Evolutionary conservation across 495 filamentous ascomycete genomes (phyloP).

Genomic region (Xylaria curta): DNA sequence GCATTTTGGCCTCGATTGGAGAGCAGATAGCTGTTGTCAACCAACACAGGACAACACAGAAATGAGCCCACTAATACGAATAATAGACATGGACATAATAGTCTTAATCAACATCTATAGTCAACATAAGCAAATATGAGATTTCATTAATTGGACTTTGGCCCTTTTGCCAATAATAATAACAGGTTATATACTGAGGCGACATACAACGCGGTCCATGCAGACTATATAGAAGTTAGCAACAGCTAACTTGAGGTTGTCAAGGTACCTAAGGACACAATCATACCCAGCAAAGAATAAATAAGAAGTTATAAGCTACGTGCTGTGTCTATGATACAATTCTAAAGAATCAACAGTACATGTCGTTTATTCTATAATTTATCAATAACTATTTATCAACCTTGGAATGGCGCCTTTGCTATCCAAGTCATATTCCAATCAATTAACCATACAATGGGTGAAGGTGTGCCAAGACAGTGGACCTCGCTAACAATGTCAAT

Average conservation of each 20-base stretch:
- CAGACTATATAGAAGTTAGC: background rate
- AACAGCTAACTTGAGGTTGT: background rate
- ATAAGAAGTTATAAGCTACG: no score
- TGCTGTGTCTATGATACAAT: no score
- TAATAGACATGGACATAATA: conserved; percentile 5
- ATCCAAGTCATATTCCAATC: background rate
- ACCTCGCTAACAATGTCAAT: background rate
- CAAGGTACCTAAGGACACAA: background rate
- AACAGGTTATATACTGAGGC: background rate
- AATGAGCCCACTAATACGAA: background rate
- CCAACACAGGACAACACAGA: background rate
- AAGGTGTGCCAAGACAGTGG: background rate
- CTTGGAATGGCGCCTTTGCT: no score
- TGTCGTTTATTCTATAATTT: background rate
- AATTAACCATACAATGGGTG: background rate
- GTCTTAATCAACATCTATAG: background rate
- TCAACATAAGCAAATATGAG: background rate
- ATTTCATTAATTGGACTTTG: background rate
- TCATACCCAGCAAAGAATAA: no score
- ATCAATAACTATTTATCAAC: background rate
- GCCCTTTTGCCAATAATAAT: background rate
- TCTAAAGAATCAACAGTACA: no score
- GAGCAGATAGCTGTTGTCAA: background rate
- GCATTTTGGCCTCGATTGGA: background rate
- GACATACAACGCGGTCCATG: conserved; percentile 3